A percentile compares a stretch with the other conserved stretches of the same genome.
phyloP scores from a whole-genome alignment of 1,284 basidiomycete species.

The Cryptococcus maquisensis region DNA sequence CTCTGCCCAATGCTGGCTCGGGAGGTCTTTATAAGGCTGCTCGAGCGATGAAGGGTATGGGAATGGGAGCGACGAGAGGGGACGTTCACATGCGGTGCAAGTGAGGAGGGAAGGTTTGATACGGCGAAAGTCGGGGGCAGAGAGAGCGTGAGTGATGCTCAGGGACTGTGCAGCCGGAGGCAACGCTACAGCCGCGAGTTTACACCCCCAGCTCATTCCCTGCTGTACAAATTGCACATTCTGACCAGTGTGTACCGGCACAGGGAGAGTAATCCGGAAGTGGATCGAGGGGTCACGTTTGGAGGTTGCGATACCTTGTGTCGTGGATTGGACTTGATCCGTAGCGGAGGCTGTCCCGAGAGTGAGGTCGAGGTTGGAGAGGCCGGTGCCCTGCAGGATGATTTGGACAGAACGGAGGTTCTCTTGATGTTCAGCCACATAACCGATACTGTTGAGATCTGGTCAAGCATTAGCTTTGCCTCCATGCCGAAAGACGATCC shows the following conservation, averaged over 20 bases:
- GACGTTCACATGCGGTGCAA: slow-evolving; percentile 57
- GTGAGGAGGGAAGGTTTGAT: slow-evolving; percentile 34
- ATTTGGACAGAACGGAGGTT: slow-evolving; percentile 69
- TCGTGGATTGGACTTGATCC: slow-evolving; percentile 48
- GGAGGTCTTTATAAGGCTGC: slow-evolving; percentile 70
- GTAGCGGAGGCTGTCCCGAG: background rate
- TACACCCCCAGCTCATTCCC: slow-evolving; percentile 64
- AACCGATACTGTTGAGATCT: slow-evolving; percentile 41
- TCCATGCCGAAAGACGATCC: background rate
- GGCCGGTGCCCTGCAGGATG: slow-evolving; percentile 51
- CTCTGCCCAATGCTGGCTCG: slow-evolving; percentile 94
- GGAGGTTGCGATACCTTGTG: slow-evolving; percentile 60
- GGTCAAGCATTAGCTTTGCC: background rate
- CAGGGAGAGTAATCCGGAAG: slow-evolving; percentile 64
- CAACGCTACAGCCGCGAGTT: slow-evolving; percentile 52
- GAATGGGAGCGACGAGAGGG: slow-evolving; percentile 61
- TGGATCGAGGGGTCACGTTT: slow-evolving; percentile 59
- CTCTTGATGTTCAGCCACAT: slow-evolving; percentile 79
- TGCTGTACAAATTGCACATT: slow-evolving; percentile 57
- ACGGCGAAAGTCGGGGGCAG: slow-evolving; percentile 30
- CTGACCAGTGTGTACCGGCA: slow-evolving; percentile 58
- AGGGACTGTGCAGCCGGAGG: slow-evolving; percentile 25
- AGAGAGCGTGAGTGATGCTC: slow-evolving; percentile 32
- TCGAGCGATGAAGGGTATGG: slow-evolving; percentile 61
- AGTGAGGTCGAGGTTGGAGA: slow-evolving; percentile 34